A percentile compares a stretch with the other conserved stretches of the same genome.
Conservation (phyloP, 306 rosid genomes). For the Morella rubra region DNA sequence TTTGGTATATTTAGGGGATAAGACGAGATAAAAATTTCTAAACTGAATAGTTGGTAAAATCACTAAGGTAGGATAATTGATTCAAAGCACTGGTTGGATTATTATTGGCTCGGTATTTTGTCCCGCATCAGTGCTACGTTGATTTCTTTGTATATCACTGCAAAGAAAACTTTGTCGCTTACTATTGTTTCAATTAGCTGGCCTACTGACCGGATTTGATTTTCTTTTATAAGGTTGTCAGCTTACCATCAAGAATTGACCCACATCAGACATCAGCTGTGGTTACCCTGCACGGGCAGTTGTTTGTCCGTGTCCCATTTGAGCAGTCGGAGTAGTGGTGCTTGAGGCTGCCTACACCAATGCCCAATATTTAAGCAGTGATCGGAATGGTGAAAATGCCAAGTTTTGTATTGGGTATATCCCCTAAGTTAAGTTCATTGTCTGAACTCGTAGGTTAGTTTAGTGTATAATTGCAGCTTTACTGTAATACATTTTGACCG, state of each 20-base stretch:
- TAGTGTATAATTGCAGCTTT: slow-evolving; percentile 22
- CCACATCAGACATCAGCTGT: slow-evolving; percentile 97
- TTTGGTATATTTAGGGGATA: neutral
- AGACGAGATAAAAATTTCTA: neutral
- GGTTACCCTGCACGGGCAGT: slow-evolving; percentile 94
- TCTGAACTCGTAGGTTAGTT: slow-evolving; percentile 13
- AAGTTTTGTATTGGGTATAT: slow-evolving; percentile 32
- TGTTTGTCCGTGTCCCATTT: slow-evolving; percentile 93
- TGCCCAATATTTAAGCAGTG: slow-evolving; percentile 6
- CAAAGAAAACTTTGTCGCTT: neutral
- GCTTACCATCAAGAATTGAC: slow-evolving; percentile 87
- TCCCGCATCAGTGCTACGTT: neutral
- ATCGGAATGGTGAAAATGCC: slow-evolving; percentile 13
- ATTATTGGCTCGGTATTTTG: neutral
- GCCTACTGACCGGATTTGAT: neutral
- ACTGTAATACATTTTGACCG: neutral
- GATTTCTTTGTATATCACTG: neutral
- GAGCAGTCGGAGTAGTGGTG: slow-evolving; percentile 63
- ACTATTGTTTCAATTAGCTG: neutral
- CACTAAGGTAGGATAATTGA: neutral
- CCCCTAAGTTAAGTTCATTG: slow-evolving; percentile 11
- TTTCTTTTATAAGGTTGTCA: slow-evolving; percentile 61
- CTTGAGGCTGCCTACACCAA: slow-evolving; percentile 8
- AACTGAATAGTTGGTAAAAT: neutral
- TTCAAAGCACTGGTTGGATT: neutral